These are phyloP conservation scores for grape (Vitis vinifera) DNA, from an alignment of 164 flowering plant genomes.

Conservation along the genomic window ASM3070453v1 NC_081822.1:22285001-22285500, in stretches of 20 bases:
- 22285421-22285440: slow-evolving; percentile 83
- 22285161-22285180: slow-evolving; percentile 87
- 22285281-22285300: slow-evolving; percentile 79
- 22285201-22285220: slow-evolving; percentile 75
- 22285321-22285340: slow-evolving; percentile 67
- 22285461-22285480: slow-evolving; percentile 89
- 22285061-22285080: slow-evolving; percentile 95
- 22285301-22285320: slow-evolving; percentile 71
- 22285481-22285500: slow-evolving; percentile 85
- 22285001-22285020: slow-evolving; percentile 19
- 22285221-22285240: slow-evolving; percentile 82
- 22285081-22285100: slow-evolving; percentile 69
- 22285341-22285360: slow-evolving; percentile 87
- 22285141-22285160: slow-evolving; percentile 91
- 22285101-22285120: slow-evolving; percentile 92
- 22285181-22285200: slow-evolving; percentile 81
- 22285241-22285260: slow-evolving; percentile 85
- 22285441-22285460: slow-evolving; percentile 79
- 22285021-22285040: slow-evolving; percentile 66
- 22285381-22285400: slow-evolving; percentile 90
- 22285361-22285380: slow-evolving; percentile 83
- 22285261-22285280: slow-evolving; percentile 74
- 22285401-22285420: slow-evolving; percentile 77
- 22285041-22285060: slow-evolving; percentile 87
- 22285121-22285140: slow-evolving; percentile 91